These are phyloP conservation scores for Mrakiaceae sp. DNA, from an alignment of 1,284 basidiomycete genomes.

Conservation along the genomic window DNA sequence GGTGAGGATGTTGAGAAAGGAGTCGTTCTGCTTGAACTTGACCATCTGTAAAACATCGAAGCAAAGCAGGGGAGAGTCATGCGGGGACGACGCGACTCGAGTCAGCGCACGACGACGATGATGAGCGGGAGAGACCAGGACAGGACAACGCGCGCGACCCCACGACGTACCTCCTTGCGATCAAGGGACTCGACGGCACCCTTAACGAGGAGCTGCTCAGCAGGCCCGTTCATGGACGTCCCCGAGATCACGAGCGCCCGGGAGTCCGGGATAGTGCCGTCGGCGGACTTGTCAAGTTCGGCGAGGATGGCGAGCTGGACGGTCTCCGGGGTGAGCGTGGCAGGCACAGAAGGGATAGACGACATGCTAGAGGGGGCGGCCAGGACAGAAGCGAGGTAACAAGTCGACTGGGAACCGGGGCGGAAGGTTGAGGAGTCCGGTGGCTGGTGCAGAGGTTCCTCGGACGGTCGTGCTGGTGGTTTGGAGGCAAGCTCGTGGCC, in stretches of 20 bases:
- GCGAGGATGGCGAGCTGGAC: constrained; percentile 70
- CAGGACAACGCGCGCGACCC: background rate
- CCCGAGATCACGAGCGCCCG: constrained; percentile 52
- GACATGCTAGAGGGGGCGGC: no score
- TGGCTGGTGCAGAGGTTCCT: no score
- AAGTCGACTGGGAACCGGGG: no score
- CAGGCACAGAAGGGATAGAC: background rate
- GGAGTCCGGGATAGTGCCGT: constrained; percentile 59
- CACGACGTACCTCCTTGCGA: constrained; percentile 61
- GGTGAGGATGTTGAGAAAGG: constrained; percentile 59
- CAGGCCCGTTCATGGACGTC: constrained; percentile 37
- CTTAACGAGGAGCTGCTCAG: constrained; percentile 65
- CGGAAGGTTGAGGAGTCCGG: no score
- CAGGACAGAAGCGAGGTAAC: no score
- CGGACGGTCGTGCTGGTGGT: no score
- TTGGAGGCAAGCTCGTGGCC: no score
- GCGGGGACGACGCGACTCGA: background rate
- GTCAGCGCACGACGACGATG: background rate
- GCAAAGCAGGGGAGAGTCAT: constrained; percentile 3
- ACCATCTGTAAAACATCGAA: constrained; percentile 57
- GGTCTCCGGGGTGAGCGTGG: constrained; percentile 39
- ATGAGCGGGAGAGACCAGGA: background rate
- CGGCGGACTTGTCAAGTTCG: constrained; percentile 44
- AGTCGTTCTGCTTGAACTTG: constrained; percentile 65
- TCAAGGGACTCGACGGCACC: constrained; percentile 78